Evolutionary conservation across 768 basidiomycete genomes (phyloP).

Genomic region (Filobasidium floriforme): DNA sequence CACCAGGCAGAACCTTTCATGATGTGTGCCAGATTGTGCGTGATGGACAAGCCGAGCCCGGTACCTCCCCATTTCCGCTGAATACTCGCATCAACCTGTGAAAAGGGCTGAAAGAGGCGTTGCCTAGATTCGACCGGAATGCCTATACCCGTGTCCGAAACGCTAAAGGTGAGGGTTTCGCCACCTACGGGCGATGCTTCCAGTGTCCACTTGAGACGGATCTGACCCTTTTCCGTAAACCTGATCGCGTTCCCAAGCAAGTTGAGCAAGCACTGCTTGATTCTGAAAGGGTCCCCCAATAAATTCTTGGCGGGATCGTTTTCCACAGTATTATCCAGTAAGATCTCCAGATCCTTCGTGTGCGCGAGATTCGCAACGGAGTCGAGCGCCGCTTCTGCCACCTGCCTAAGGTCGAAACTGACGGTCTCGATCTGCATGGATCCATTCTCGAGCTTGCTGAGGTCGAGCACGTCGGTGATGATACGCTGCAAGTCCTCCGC

Average conservation of each 20-base stretch:
- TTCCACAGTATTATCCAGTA: slow-evolving; percentile 27
- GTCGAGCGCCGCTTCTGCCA: slow-evolving; percentile 32
- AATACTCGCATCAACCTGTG: slow-evolving; percentile 35
- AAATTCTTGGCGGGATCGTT: slow-evolving; percentile 30
- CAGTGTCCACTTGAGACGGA: slow-evolving; percentile 30
- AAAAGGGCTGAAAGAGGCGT: slow-evolving; percentile 35
- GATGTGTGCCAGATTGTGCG: slow-evolving; percentile 29
- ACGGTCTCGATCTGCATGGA: slow-evolving; percentile 33
- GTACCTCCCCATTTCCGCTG: slow-evolving; percentile 29
- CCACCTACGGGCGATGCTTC: slow-evolving; percentile 16
- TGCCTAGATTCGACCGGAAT: slow-evolving; percentile 32
- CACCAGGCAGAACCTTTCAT: slow-evolving; percentile 35
- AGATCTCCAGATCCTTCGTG: slow-evolving; percentile 33
- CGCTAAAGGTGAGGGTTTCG: slow-evolving; percentile 23
- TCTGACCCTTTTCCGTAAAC: slow-evolving; percentile 30
- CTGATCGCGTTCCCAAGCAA: slow-evolving; percentile 37
- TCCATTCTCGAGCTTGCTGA: slow-evolving; percentile 23
- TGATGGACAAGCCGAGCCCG: slow-evolving; percentile 38
- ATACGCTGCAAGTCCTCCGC: slow-evolving; percentile 35
- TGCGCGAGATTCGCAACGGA: slow-evolving; percentile 32
- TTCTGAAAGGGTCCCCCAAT: slow-evolving; percentile 35
- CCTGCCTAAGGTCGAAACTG: slow-evolving; percentile 34
- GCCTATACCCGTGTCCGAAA: slow-evolving; percentile 39
- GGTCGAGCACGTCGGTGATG: slow-evolving; percentile 36
- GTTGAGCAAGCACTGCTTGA: slow-evolving; percentile 35